phyloP scores from a whole-genome alignment of 2,329 filamentous ascomycete species.

The Xylariaceae sp. region DNA sequence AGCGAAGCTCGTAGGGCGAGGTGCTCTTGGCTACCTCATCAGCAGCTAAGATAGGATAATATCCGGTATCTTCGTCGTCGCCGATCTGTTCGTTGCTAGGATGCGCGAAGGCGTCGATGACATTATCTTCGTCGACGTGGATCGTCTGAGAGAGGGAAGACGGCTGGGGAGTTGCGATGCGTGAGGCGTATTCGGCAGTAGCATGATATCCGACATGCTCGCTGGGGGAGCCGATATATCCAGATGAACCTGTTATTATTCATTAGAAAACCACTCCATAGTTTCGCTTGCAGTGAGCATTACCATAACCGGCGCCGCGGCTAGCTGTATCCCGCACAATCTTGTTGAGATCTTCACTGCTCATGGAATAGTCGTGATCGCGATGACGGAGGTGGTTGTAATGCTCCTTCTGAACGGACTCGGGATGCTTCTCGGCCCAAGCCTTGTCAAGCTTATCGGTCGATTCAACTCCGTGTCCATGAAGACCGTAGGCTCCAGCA shows the following conservation, averaged over 20 bases:
- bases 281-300: slow-evolving; percentile 29
- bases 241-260: slow-evolving; percentile 56
- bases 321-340: slow-evolving; percentile 71
- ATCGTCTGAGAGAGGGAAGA: slow-evolving; percentile 51
- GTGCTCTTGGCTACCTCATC: slow-evolving; percentile 80
- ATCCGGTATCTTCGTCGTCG: slow-evolving; percentile 54
- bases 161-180: slow-evolving; percentile 66
- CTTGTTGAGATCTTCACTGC: slow-evolving; percentile 84
- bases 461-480: slow-evolving; percentile 74
- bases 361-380: slow-evolving; percentile 73
- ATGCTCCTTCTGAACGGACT: slow-evolving; percentile 71
- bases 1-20: slow-evolving; percentile 64
- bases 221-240: slow-evolving; percentile 70
- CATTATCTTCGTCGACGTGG: slow-evolving; percentile 68
- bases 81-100: slow-evolving; percentile 44
- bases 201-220: slow-evolving; percentile 90
- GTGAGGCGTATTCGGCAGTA: slow-evolving; percentile 76
- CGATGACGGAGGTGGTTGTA: slow-evolving; percentile 53
- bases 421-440: slow-evolving; percentile 90
- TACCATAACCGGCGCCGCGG: slow-evolving; percentile 50
- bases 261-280: slow-evolving; percentile 31
- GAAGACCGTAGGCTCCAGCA: slow-evolving; percentile 87
- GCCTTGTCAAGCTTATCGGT: slow-evolving; percentile 83
- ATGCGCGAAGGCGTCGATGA: slow-evolving; percentile 41
- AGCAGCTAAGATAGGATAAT: slow-evolving; percentile 80